Evolutionary conservation across 1,284 basidiomycete species (phyloP).

Genomic region (Cystobasidium sp.): DNA sequence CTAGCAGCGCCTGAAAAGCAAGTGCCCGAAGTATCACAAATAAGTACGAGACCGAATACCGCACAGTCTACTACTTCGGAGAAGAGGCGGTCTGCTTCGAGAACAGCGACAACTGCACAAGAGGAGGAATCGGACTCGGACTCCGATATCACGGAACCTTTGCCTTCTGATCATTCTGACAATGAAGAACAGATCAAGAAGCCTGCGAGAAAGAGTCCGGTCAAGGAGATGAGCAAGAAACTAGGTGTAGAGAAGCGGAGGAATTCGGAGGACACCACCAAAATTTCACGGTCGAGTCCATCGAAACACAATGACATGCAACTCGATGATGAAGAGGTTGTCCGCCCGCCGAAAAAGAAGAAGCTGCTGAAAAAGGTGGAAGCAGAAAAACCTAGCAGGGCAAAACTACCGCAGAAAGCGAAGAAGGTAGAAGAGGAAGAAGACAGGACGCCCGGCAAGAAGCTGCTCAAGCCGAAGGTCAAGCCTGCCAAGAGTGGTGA

Average conservation of each 20-base stretch:
- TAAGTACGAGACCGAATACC: conserved; percentile 3
- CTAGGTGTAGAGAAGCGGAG: background rate
- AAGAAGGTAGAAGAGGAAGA: conserved; percentile 16
- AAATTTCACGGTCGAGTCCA: background rate
- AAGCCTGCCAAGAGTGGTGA: conserved; percentile 2
- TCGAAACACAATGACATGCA: conserved; percentile 2
- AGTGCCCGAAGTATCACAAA: background rate
- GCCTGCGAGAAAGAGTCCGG: background rate
- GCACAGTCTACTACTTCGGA: conserved; percentile 6
- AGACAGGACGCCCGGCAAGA: conserved; percentile 5
- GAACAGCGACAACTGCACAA: background rate
- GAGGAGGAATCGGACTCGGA: conserved; percentile 46
- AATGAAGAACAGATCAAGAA: conserved; percentile 32
- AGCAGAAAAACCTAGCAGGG: conserved; percentile 6
- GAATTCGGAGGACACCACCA: background rate
- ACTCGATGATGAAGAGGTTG: conserved; percentile 36
- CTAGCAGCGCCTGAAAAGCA: background rate
- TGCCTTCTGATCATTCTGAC: conserved; percentile 46
- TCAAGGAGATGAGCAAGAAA: conserved; percentile 39
- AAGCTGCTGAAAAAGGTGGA: background rate
- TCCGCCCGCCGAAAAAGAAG: conserved; percentile 33
- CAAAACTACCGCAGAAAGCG: conserved; percentile 14
- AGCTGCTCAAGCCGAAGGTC: conserved; percentile 20
- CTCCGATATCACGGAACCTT: conserved; percentile 51
- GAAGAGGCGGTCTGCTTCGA: background rate